Conservation (phyloP, 2,329 filamentous ascomycete species). For the Aspergillus unguis region DNA sequence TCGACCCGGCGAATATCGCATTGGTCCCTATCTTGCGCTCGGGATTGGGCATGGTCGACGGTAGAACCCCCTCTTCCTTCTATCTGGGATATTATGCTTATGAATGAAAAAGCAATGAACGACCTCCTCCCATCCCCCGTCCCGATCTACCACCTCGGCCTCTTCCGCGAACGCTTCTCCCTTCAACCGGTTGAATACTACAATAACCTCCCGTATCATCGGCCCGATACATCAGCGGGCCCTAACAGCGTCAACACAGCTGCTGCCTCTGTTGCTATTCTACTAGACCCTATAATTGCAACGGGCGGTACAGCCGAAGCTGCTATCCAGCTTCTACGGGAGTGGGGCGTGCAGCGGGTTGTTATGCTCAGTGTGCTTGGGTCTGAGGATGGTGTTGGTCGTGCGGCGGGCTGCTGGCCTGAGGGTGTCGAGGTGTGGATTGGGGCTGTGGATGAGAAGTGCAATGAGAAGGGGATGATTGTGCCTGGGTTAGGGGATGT, state of each 20-base stretch:
- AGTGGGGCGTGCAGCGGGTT: constrained; percentile 86
- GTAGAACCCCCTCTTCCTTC: constrained; percentile 39
- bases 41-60: constrained; percentile 86
- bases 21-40: constrained; percentile 91
- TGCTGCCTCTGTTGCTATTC: constrained; percentile 65
- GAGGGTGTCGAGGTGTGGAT: constrained; percentile 65
- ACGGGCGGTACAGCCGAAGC: constrained; percentile 87
- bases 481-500: constrained; percentile 87
- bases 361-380: constrained; percentile 73
- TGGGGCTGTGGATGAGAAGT: constrained; percentile 68
- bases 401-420: constrained; percentile 73
- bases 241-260: constrained; percentile 35
- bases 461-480: constrained; percentile 82
- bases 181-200: constrained; percentile 94
- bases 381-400: constrained; percentile 65
- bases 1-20: constrained; percentile 66
- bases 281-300: constrained; percentile 89
- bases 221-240: constrained; percentile 26
- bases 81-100: background rate
- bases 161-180: constrained; percentile 85
- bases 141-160: constrained; percentile 86
- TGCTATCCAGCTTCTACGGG: constrained; percentile 80
- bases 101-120: constrained; percentile 59
- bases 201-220: constrained; percentile 81
- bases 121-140: constrained; percentile 75